Evolutionary conservation across 305 asterid species (phyloP).

Genomic region (Fraxinus dipetala): DNA sequence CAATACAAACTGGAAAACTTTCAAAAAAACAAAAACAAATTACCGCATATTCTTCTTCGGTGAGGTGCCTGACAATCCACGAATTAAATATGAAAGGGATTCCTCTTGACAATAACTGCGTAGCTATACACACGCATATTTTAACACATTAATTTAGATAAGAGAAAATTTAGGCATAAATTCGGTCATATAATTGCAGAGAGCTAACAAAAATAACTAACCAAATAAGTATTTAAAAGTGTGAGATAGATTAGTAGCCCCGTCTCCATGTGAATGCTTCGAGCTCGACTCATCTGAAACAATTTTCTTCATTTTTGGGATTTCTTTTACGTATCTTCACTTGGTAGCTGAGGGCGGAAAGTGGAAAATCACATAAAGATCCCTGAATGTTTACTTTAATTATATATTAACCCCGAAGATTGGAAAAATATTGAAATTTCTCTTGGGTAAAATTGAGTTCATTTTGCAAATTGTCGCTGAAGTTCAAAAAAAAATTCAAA

Average conservation of each 20-base stretch:
- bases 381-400: too few relatives aligned
- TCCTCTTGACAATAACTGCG: conserved; percentile 46
- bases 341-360: too few relatives aligned
- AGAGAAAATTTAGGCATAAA: neutral
- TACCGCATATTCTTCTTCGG: neutral
- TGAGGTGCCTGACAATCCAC: conserved; percentile 44
- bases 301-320: neutral
- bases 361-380: too few relatives aligned
- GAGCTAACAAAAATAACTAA: conserved; percentile 6
- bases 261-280: conserved; percentile 11
- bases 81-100: conserved; percentile 42
- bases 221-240: conserved; percentile 45
- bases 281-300: neutral
- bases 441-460: too few relatives aligned
- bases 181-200: neutral
- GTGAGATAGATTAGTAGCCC: conserved; percentile 29
- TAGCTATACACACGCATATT: conserved; percentile 20
- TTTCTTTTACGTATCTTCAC: neutral
- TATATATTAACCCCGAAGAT: too few relatives aligned
- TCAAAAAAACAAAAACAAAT: neutral
- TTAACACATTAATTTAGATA: neutral
- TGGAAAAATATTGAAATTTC: too few relatives aligned
- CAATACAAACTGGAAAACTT: neutral
- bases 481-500: too few relatives aligned
- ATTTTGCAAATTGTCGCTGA: too few relatives aligned